Evolutionary conservation across 2,329 filamentous ascomycete species (phyloP).

Genomic region (Colletotrichum salicis): DNA sequence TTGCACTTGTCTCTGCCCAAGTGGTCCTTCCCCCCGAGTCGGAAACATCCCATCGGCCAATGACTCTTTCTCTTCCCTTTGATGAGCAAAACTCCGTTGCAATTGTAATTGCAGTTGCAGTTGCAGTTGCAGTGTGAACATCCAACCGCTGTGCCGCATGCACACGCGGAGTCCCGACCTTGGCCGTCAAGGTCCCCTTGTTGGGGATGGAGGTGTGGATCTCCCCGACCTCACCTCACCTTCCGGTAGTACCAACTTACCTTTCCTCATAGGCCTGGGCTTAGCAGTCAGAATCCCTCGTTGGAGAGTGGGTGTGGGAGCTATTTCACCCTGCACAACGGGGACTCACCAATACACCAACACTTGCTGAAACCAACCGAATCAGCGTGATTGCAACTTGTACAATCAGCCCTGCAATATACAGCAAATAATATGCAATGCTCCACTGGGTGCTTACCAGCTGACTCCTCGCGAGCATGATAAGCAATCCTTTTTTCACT

Average conservation of each 20-base stretch:
- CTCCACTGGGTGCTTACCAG: not conserved
- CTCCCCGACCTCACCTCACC: slow-evolving; percentile 2
- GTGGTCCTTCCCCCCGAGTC: slow-evolving; percentile 6
- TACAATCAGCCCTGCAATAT: not conserved
- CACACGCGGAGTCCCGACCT: slow-evolving; percentile 4
- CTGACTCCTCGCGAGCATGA: not conserved
- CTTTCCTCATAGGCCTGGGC: too few species aligned
- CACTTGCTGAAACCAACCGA: not conserved
- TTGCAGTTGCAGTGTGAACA: not conserved
- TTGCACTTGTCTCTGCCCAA: not conserved
- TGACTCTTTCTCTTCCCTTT: not conserved
- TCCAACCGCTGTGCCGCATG: slow-evolving; percentile 19
- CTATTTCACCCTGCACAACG: not conserved
- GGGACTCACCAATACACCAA: not conserved
- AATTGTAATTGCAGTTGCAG: not conserved
- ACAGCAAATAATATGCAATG: not conserved
- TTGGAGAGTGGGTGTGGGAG: not conserved
- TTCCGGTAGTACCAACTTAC: too few species aligned
- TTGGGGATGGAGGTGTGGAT: not conserved
- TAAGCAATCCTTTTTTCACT: not conserved
- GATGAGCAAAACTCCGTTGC: not conserved
- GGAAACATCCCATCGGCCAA: slow-evolving; percentile 10
- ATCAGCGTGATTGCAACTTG: not conserved
- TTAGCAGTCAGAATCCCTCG: not conserved
- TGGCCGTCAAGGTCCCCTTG: slow-evolving; percentile 24